Evolutionary conservation across 1,139 yeast species (phyloP).

Genomic region (Hyphopichia khmerensis): DNA sequence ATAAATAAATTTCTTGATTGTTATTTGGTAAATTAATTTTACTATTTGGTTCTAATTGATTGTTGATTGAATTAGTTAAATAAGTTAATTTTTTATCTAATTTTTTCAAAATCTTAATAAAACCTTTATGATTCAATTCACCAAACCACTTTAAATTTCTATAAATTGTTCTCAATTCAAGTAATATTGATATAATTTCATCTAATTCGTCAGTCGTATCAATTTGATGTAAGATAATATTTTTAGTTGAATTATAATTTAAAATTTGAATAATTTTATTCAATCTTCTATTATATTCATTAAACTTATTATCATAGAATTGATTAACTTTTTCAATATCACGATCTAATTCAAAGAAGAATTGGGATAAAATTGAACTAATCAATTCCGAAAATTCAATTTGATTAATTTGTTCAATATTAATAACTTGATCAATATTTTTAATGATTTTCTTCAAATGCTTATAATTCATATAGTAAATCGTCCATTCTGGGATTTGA

Average conservation of each 20-base stretch:
- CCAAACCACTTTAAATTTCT: slow-evolving; percentile 92
- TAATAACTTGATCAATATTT: slow-evolving; percentile 27
- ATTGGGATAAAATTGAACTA: slow-evolving; percentile 50
- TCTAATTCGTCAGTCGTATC: slow-evolving; percentile 65
- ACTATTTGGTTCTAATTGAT: slow-evolving; percentile 3
- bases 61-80: slow-evolving; percentile 17
- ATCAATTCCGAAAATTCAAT: slow-evolving; percentile 28
- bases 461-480: slow-evolving; percentile 82
- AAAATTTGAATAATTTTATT: slow-evolving; percentile 42
- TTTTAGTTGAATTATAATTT: slow-evolving; percentile 23
- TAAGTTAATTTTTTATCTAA: slow-evolving; percentile 72
- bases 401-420: slow-evolving; percentile 36
- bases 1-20: slow-evolving; percentile 65
- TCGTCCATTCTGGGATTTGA: slow-evolving; percentile 92
- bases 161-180: slow-evolving; percentile 75
- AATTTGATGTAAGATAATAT: slow-evolving; percentile 28
- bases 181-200: slow-evolving; percentile 71
- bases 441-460: slow-evolving; percentile 79
- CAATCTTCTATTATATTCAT: slow-evolving; percentile 73
- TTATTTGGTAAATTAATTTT: slow-evolving; percentile 47
- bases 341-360: slow-evolving; percentile 77
- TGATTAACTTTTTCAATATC: slow-evolving; percentile 80
- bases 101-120: slow-evolving; percentile 84
- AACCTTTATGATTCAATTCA: slow-evolving; percentile 88
- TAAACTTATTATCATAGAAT: slow-evolving; percentile 69